Base-by-base conservation (phyloP, 179 eudicot genomes). In the Corrigiola litoralis region DNA sequence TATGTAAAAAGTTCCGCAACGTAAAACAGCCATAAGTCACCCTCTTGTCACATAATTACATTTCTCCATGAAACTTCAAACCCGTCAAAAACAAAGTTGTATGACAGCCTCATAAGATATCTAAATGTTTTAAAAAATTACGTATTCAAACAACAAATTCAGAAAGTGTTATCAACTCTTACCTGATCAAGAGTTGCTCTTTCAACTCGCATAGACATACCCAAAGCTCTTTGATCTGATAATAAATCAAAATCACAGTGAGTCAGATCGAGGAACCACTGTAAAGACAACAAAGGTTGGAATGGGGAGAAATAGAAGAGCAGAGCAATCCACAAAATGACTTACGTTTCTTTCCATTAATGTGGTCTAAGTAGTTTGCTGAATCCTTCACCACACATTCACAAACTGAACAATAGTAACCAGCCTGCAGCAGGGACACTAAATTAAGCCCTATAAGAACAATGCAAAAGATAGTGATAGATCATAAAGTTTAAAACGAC, bases 351-450 rank as follows among this genome's bases (percentile, higher is more conserved):
- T 92, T 92, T 47, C 98, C 98, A 87, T 92, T 92, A 69, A 92
- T 92, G 78, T 92, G 98, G 75, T 92, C 98, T 87, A 92, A 77
- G 75, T 87, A 92, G 76, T 92, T 92, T 64, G 92, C 92, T 14
- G 98, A 92, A 76, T 92, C 97, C 73, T 92, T 92, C 41, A 92
- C 98, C 42, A 92, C 98, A 75, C 98, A 92, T 74, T 92, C 97
- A 75, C 98, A 92, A 71, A 92, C 98, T 65, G 96, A 81, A 78
- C 98, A 92, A 71, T 49, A 90, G 76, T 92, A 92, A 58, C 98
- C 98, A 79, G 98, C 98, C 98, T 92, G 95, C 84, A 75, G 23
- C 18, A 69, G 54, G 52, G 46, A 44, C 32, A 5, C 46, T 38
- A 59, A 42, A 53, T 25, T 45, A 31, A 53, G 64, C 28, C 24